Evolutionary conservation across 2,329 filamentous ascomycete genomes (phyloP).

Genomic region (Cryphonectria nitschkei): DNA sequence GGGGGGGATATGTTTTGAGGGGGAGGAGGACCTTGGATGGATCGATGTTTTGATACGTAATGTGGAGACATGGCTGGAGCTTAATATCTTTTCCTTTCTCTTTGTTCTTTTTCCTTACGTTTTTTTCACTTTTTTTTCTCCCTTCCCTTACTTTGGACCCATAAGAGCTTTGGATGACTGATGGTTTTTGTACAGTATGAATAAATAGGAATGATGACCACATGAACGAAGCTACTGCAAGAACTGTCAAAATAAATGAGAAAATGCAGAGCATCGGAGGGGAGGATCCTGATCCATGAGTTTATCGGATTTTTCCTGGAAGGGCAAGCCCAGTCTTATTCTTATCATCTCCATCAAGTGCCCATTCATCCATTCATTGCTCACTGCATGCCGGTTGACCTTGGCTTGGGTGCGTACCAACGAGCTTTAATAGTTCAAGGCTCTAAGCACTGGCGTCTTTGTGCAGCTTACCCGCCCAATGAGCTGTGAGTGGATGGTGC

Average conservation of each 20-base stretch:
- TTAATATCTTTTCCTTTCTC: neutral
- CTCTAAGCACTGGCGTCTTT: neutral
- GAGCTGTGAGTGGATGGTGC: slow-evolving; percentile 1
- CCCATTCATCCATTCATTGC: neutral
- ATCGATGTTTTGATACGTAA: neutral
- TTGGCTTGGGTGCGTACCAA: neutral
- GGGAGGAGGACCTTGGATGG: neutral
- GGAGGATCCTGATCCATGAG: neutral
- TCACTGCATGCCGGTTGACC: neutral
- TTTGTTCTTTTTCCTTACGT: neutral
- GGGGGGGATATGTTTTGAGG: neutral
- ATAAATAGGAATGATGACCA: neutral
- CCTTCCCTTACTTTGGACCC: neutral
- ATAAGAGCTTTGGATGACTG: neutral
- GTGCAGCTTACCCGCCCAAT: neutral
- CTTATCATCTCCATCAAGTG: neutral
- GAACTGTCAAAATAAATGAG: neutral
- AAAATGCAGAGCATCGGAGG: neutral
- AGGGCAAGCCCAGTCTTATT: neutral
- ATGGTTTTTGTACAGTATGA: neutral
- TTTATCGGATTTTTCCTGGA: neutral
- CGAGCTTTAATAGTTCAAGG: neutral
- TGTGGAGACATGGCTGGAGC: slow-evolving; percentile 16
- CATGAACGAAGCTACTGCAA: neutral
- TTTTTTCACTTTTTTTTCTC: neutral